Conservation (phyloP, 805 yeast species). For the Ogataea nakhonphanomensis region DNA sequence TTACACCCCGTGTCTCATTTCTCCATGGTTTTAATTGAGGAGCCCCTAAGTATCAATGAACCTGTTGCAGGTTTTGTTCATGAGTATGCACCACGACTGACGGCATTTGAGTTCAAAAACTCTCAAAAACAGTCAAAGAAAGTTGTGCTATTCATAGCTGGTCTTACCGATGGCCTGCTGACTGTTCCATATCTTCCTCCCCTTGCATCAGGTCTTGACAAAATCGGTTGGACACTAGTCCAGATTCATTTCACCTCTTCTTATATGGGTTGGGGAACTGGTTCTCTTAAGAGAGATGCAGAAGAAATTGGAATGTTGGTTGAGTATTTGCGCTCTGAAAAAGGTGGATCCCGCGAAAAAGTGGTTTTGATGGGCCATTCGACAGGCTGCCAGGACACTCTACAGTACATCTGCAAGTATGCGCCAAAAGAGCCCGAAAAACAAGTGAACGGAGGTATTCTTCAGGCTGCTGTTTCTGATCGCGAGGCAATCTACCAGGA, state of each 20-base stretch:
- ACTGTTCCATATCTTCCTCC: slow-evolving; percentile 64
- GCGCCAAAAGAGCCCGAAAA: slow-evolving; percentile 16
- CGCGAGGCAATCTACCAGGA: slow-evolving; percentile 40
- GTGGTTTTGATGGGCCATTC: slow-evolving; percentile 77
- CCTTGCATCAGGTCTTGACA: slow-evolving; percentile 42
- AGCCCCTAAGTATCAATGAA: slow-evolving; percentile 9
- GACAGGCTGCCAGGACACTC: slow-evolving; percentile 77
- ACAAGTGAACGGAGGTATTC: slow-evolving; percentile 50
- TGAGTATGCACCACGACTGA: slow-evolving; percentile 41
- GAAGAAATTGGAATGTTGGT: slow-evolving; percentile 54
- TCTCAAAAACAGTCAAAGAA: slow-evolving; percentile 34
- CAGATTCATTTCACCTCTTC: slow-evolving; percentile 57
- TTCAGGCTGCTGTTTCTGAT: slow-evolving; percentile 78
- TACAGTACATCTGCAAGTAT: slow-evolving; percentile 51
- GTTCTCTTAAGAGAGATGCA: slow-evolving; percentile 56
- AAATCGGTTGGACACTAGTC: slow-evolving; percentile 52
- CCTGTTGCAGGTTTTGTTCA: slow-evolving; percentile 42
- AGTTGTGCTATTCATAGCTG: slow-evolving; percentile 69
- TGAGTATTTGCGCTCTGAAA: slow-evolving; percentile 44
- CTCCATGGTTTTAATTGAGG: slow-evolving; percentile 7
- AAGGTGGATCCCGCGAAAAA: slow-evolving; percentile 43
- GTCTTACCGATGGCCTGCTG: slow-evolving; percentile 65
- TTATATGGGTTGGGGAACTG: slow-evolving; percentile 69
- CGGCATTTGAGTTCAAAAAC: slow-evolving; percentile 53
- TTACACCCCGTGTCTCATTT: neutral